These are phyloP conservation scores for Keithomyces neogunnii DNA, from an alignment of 2,329 filamentous ascomycete species.

Conservation along the genomic window DNA sequence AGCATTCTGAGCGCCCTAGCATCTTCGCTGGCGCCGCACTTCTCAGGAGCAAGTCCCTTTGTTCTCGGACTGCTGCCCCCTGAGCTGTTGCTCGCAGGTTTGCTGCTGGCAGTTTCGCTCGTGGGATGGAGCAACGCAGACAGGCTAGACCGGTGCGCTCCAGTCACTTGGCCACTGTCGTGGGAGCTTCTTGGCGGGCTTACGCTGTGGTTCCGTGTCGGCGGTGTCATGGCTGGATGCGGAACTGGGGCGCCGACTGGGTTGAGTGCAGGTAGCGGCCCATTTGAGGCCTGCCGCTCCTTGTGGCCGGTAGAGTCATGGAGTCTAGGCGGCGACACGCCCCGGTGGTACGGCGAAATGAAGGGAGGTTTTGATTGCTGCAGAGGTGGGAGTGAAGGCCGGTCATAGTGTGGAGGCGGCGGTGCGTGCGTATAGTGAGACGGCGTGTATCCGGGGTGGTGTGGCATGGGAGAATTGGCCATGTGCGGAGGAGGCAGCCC, in stretches of 20 bases:
- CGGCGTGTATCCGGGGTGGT: conserved; percentile 19
- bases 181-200: conserved; percentile 38
- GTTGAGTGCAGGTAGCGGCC: conserved; percentile 34
- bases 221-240: conserved; percentile 28
- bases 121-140: conserved; percentile 44
- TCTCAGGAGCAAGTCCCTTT: conserved; percentile 18
- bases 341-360: conserved; percentile 22
- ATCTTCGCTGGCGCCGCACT: conserved; percentile 50
- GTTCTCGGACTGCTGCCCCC: conserved; percentile 31
- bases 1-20: conserved; percentile 57
- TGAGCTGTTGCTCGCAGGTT: conserved; percentile 31
- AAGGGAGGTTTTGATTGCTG: conserved; percentile 21
- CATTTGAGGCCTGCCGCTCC: conserved; percentile 34
- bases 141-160: conserved; percentile 34
- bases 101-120: conserved; percentile 37
- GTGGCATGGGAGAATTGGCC: conserved; percentile 19
- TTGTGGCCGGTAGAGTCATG: conserved; percentile 36
- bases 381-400: conserved; percentile 28
- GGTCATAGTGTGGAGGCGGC: conserved; percentile 19
- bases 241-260: conserved; percentile 12
- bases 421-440: conserved; percentile 15
- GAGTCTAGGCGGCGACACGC: conserved; percentile 25
- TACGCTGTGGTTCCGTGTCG: conserved; percentile 36
- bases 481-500: conserved; percentile 17
- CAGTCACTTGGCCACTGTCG: conserved; percentile 19